Evolutionary conservation across 2,329 filamentous ascomycete species (phyloP).

Genomic region (Arthroderma sp.): DNA sequence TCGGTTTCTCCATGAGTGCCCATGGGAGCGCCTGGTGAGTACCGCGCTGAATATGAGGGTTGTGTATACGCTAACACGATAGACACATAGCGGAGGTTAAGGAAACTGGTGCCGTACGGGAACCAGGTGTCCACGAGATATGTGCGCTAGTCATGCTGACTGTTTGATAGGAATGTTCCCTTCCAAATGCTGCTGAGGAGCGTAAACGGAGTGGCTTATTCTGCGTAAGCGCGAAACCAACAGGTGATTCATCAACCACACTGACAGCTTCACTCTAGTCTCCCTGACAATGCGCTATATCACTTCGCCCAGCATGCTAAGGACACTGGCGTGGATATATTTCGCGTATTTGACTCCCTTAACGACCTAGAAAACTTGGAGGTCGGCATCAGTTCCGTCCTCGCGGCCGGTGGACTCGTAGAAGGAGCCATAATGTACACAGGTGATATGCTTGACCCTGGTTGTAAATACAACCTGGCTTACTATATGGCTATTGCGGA

Average conservation of each 20-base stretch:
- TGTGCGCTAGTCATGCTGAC: constrained; percentile 51
- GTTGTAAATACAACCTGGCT: constrained; percentile 95
- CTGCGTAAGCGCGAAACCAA: constrained; percentile 37
- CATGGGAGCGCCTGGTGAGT: constrained; percentile 89
- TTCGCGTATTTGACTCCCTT: constrained; percentile 94
- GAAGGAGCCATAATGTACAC: constrained; percentile 77
- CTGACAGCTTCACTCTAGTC: constrained; percentile 14
- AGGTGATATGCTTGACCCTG: constrained; percentile 68
- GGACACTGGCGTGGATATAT: constrained; percentile 96
- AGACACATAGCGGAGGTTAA: too few species aligned
- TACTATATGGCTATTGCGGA: constrained; percentile 86
- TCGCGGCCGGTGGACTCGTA: constrained; percentile 87
- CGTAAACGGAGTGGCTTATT: constrained; percentile 95
- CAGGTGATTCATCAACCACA: too few species aligned
- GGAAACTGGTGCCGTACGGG: too few species aligned
- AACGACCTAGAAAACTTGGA: constrained; percentile 95
- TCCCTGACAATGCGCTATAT: constrained; percentile 95
- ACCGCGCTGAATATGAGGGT: too few species aligned
- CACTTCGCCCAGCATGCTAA: constrained; percentile 98
- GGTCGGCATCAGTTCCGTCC: constrained; percentile 93
- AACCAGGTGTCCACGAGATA: too few species aligned
- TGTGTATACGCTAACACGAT: too few species aligned
- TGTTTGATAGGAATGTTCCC: constrained; percentile 91
- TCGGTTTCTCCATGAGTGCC: constrained; percentile 98
- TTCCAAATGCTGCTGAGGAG: constrained; percentile 99